Percentiles rank a stretch among this genome's conserved stretches.
These are phyloP conservation scores for Paramecium sexaurelia DNA, from an alignment of 73 alveolate genomes.

Conservation along the genomic window DNA sequence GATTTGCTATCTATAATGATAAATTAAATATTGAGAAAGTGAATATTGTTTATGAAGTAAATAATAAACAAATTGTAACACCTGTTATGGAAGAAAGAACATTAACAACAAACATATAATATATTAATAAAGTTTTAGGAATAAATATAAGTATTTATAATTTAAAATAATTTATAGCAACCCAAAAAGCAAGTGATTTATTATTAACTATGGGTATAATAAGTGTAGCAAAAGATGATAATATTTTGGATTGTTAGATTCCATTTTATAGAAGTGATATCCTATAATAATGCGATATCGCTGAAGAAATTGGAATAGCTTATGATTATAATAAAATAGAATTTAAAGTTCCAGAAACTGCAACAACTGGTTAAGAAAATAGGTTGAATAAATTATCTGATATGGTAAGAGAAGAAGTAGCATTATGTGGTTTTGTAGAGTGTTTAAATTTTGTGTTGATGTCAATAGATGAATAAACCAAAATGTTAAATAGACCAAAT, in stretches of 20 bases:
- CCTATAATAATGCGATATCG: conserved; percentile 92
- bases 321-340: conserved; percentile 93
- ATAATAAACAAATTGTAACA: background rate
- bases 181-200: conserved; percentile 32
- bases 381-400: conserved; percentile 89
- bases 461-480: conserved; percentile 84
- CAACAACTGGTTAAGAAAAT: conserved; percentile 86
- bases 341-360: conserved; percentile 80
- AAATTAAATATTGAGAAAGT: conserved; percentile 47
- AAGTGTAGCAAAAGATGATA: background rate
- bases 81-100: conserved; percentile 47
- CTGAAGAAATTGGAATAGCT: conserved; percentile 96
- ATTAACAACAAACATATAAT: conserved; percentile 1
- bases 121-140: conserved; percentile 54
- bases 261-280: conserved; percentile 85
- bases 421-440: conserved; percentile 96
- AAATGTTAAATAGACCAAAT: conserved; percentile 70
- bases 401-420: conserved; percentile 96
- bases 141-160: conserved; percentile 23
- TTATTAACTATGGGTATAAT: conserved; percentile 50
- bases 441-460: conserved; percentile 92
- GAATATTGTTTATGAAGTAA: conserved; percentile 60
- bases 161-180: background rate
- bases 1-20: conserved; percentile 48
- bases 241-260: conserved; percentile 75